Evolutionary conservation across 164 flowering plant genomes (phyloP), one percentile per base, ranked within the genome.

Genomic region (Brasenia schreberi): DNA sequence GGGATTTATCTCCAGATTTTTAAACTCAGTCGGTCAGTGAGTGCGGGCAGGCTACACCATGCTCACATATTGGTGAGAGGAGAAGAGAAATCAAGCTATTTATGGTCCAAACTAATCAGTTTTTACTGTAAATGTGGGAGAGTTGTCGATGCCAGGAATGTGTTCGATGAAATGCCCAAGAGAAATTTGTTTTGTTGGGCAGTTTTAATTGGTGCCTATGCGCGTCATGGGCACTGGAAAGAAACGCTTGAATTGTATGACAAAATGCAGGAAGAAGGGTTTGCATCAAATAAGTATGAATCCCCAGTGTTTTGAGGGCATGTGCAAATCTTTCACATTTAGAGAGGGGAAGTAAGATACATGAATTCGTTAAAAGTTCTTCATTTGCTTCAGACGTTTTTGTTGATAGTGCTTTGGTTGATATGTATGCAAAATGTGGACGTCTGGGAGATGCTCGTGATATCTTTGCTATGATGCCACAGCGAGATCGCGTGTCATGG

Each of bases 381-480:
- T 74, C 69, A 7, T 71, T 82, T 43, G 78, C 79, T 27, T 67
- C 33, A 39, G 94, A 89, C 73, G 77, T 73, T 16, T 85, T 77
- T 69, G 77, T 94, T 18, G 64, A 43, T 27, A 85, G 84, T 67
- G 82, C 96, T 10, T 73, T 91, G 78, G 74, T 89, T 27, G 87
- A 82, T 77, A 86, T 87, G 91, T 94, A 94, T 68, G 80, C 88
- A 1, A 88, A 82, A 77, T 87, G 87, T 44, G 81, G 85, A n/a
- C 43, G 49, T 19, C 63, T 86, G n/a, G 81, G 74, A 11, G 74
- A 70, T 62, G 96, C 91, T 0, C 75, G 72, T 58, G 33, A 53
- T 42, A 85, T 87, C 45, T 93, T 89, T 65, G 79, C 84, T 74
- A 71, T n/a, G 33, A 81, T 81, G 83, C 70, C 18, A 27, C 84